Percentiles rank a stretch among this genome's conserved stretches.
Conservation (phyloP, 140 eudicot genomes). For the Anethum foeniculum region DNA sequence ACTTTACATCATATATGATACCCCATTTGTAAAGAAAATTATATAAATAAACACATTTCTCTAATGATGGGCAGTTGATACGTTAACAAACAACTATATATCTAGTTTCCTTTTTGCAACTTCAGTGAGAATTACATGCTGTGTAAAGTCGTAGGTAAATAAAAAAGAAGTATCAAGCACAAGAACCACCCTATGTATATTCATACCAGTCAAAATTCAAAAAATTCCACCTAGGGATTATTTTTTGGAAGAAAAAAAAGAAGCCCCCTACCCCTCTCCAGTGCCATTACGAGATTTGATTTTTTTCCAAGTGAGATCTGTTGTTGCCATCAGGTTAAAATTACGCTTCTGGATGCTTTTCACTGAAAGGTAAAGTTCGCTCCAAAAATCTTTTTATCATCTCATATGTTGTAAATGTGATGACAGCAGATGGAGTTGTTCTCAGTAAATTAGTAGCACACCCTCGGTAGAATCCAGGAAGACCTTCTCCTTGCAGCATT, state of each 20-base stretch:
- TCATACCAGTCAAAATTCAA: not conserved
- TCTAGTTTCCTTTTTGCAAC: not conserved
- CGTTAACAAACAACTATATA: not conserved
- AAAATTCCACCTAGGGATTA: not conserved
- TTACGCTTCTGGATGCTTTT: slow-evolving; percentile 5
- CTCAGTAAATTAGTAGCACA: slow-evolving; percentile 77
- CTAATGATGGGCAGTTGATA: not conserved
- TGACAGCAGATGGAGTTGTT: slow-evolving; percentile 77
- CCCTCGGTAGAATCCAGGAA: slow-evolving; percentile 68
- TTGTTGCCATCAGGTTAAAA: not conserved
- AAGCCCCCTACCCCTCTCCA: not conserved
- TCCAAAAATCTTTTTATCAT: slow-evolving; percentile 61
- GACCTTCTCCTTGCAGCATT: slow-evolving; percentile 52
- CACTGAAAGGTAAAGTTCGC: slow-evolving; percentile 32
- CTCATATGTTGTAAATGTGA: slow-evolving; percentile 80
- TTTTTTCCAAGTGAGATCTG: not conserved
- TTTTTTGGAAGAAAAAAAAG: not conserved
- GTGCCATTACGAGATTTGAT: not conserved
- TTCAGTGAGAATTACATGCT: not conserved
- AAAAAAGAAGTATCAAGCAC: not conserved
- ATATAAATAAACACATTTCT: not conserved
- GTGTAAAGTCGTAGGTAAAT: not conserved
- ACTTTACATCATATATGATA: not conserved
- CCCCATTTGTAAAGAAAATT: not conserved
- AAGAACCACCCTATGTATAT: not conserved